Evolutionary conservation across 306 rosid genomes (phyloP).

Genomic region (Gastrolobium villosum): DNA sequence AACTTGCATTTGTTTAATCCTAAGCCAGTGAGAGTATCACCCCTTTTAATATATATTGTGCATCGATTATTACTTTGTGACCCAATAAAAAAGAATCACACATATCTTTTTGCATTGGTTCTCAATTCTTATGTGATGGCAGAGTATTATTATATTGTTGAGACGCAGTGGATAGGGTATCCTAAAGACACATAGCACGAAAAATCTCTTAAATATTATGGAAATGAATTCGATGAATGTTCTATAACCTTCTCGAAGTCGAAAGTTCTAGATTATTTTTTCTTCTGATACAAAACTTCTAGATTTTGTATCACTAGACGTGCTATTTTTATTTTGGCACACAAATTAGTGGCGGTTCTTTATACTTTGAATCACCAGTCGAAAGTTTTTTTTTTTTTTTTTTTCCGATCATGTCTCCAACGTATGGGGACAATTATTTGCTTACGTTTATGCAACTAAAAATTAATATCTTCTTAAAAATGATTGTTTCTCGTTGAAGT

Average conservation of each 20-base stretch:
- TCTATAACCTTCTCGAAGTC: constrained; percentile 38
- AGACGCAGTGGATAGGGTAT: not conserved
- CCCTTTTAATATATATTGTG: not conserved
- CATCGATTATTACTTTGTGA: not conserved
- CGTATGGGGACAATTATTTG: too few species aligned
- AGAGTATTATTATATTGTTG: constrained; percentile 23
- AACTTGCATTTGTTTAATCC: constrained; percentile 26
- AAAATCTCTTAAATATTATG: not conserved
- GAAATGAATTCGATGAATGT: not conserved
- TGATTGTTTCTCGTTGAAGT: not conserved
- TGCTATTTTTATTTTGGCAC: too few species aligned
- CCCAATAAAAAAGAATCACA: not conserved
- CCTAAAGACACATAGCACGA: not conserved
- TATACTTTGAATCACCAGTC: too few species aligned
- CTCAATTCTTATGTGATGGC: not conserved
- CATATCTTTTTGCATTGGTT: not conserved
- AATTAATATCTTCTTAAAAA: not conserved
- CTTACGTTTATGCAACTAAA: too few species aligned
- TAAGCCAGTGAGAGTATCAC: not conserved
- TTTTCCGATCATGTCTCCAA: too few species aligned
- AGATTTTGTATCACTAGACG: not conserved
- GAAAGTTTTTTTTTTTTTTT: too few species aligned
- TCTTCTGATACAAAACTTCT: constrained; percentile 7
- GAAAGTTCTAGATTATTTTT: constrained; percentile 9
- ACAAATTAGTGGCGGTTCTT: too few species aligned